phyloP scores from a whole-genome alignment of 345 rosid genomes.

The Stellera chamaejasme region DNA sequence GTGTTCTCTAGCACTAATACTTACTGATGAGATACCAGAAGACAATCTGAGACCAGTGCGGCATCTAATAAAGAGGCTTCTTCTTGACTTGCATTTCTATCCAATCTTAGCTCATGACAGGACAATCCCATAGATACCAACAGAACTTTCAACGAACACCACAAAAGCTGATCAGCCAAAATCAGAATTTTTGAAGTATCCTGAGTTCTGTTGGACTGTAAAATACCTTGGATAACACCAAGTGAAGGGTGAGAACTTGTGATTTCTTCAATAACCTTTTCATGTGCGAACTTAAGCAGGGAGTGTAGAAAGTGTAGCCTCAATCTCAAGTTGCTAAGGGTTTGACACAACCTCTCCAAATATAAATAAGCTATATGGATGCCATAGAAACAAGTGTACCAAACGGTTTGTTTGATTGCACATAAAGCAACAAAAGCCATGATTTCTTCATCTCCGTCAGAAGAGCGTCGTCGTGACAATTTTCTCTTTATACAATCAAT shows the following conservation, averaged over 20 bases:
- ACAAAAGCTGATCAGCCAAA: conserved; percentile 42
- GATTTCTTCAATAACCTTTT: conserved; percentile 24
- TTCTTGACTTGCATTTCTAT: conserved; percentile 17
- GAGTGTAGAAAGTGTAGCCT: conserved; percentile 37
- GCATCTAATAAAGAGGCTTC: conserved; percentile 20
- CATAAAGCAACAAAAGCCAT: conserved; percentile 36
- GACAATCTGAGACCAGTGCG: conserved; percentile 37
- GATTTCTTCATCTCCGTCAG: conserved; percentile 24
- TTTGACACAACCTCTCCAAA: conserved; percentile 34
- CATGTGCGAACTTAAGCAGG: conserved; percentile 26
- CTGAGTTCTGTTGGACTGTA: conserved; percentile 24
- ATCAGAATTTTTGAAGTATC: conserved; percentile 33
- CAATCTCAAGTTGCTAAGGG: conserved; percentile 30
- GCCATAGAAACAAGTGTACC: conserved; percentile 57
- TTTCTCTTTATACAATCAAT: conserved; percentile 37
- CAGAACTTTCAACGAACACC: conserved; percentile 44
- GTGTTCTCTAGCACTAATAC: conserved; percentile 11
- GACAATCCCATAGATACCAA: conserved; percentile 40
- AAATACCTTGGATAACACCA: conserved; percentile 34
- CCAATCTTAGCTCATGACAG: conserved; percentile 26
- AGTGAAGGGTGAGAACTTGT: conserved; percentile 44
- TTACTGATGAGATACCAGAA: conserved; percentile 46
- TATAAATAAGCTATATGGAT: conserved; percentile 37
- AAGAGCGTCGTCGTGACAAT: conserved; percentile 18
- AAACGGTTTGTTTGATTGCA: conserved; percentile 53